These are phyloP conservation scores for Neocallimastix lanati DNA, from an alignment of 192 early-diverging fungal species.

Conservation along the genomic window DNA sequence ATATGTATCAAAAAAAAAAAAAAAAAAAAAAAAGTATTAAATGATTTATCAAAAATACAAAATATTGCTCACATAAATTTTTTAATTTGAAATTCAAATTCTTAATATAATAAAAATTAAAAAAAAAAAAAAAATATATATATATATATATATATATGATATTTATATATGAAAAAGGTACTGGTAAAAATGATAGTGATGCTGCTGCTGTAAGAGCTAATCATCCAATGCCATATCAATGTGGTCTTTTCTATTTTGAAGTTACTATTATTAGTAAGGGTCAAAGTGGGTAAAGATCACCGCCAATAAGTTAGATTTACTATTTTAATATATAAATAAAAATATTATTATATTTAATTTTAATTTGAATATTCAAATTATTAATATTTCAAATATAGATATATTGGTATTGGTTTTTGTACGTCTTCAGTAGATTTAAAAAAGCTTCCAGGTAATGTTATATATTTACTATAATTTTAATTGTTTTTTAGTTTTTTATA, in stretches of 20 bases:
- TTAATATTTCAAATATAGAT: no score
- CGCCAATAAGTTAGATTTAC: no score
- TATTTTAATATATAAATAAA: no score
- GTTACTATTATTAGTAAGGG: conserved; percentile 69
- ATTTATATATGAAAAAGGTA: conserved; percentile 21
- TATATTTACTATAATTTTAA: no score
- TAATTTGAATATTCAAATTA: no score
- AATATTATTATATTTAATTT: no score
- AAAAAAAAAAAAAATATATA: conserved; percentile 6
- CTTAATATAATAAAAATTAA: neutral
- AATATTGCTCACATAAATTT: no score
- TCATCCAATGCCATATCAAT: conserved; percentile 59
- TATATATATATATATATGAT: no score
- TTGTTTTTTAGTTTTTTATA: no score
- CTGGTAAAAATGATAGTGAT: conserved; percentile 52
- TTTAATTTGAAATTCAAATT: neutral
- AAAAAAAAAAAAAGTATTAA: no score
- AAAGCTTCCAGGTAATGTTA: conserved; percentile 58
- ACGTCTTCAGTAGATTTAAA: conserved; percentile 23
- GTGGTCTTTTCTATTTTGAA: conserved; percentile 88
- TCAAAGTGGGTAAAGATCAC: conserved; percentile 39
- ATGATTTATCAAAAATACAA: no score
- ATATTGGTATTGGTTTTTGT: conserved; percentile 81
- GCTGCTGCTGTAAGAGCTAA: conserved; percentile 68
- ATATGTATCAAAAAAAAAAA: no score